Evolutionary conservation across 139 green algal genomes (phyloP).

Genomic region (Coelastrella sp.): DNA sequence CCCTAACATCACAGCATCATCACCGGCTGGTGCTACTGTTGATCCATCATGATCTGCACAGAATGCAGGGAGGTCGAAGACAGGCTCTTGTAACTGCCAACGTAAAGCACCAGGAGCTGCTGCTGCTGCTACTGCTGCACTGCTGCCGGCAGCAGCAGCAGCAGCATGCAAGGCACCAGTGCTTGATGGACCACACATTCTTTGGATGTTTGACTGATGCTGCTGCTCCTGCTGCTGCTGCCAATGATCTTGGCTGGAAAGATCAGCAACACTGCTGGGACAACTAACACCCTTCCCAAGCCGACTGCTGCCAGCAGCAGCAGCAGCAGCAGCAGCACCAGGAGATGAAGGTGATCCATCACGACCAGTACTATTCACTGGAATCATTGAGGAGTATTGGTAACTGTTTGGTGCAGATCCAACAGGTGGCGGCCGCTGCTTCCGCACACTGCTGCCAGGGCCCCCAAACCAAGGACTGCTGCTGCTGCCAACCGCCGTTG

Average conservation of each 20-base stretch:
- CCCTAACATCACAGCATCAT: too few species aligned
- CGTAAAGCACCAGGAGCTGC: neutral
- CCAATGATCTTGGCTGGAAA: neutral
- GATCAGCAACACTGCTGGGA: neutral
- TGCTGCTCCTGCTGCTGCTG: slow-evolving; percentile 37
- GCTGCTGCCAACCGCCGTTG: slow-evolving; percentile 4
- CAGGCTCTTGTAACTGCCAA: slow-evolving; percentile 40
- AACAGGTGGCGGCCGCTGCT: neutral
- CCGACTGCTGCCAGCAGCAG: neutral
- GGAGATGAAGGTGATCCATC: neutral
- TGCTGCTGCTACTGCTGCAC: slow-evolving; percentile 1
- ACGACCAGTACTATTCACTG: neutral
- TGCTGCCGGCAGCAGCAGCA: neutral
- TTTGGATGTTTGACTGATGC: too few species aligned
- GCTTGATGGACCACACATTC: neutral
- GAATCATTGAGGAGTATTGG: neutral
- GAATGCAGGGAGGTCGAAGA: slow-evolving; percentile 31
- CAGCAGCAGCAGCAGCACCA: slow-evolving; percentile 25
- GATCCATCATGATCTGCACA: neutral
- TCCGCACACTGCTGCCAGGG: slow-evolving; percentile 1
- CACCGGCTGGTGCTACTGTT: neutral
- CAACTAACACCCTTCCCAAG: neutral
- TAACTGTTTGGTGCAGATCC: neutral
- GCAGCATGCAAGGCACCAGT: neutral
- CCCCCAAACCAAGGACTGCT: neutral